Evolutionary conservation across 306 rosid genomes (phyloP).

Genomic region (Prunus fruticosa): DNA sequence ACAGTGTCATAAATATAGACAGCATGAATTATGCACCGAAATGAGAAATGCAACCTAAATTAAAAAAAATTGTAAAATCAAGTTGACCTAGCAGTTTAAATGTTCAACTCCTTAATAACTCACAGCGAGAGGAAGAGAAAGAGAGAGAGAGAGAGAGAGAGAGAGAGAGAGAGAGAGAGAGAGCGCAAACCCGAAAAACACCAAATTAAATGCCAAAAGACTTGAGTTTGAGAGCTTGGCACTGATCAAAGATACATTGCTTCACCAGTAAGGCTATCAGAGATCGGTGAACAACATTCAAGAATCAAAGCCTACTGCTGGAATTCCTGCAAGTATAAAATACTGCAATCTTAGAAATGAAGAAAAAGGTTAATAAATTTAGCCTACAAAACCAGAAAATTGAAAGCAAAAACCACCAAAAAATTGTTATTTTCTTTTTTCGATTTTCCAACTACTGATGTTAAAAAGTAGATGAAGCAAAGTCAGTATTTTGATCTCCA

Average conservation of each 20-base stretch:
- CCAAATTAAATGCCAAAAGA: slow-evolving; percentile 19
- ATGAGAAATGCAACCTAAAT: neutral
- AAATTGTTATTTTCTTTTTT: neutral
- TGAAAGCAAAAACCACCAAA: slow-evolving; percentile 2
- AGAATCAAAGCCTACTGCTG: slow-evolving; percentile 34
- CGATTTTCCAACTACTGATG: neutral
- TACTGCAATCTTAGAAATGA: slow-evolving; percentile 19
- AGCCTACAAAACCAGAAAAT: neutral
- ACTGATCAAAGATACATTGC: slow-evolving; percentile 22
- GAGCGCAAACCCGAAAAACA: slow-evolving; percentile 30
- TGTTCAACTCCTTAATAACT: neutral
- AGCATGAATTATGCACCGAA: neutral
- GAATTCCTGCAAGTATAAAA: slow-evolving; percentile 17
- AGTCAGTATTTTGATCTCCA: neutral
- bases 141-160: too few relatives aligned
- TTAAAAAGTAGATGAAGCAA: neutral
- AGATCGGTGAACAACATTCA: slow-evolving; percentile 28
- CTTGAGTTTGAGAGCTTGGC: slow-evolving; percentile 14
- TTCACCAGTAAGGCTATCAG: slow-evolving; percentile 18
- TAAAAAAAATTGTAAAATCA: neutral
- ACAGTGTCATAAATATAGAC: neutral
- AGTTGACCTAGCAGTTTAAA: neutral
- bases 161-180: neutral
- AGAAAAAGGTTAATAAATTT: neutral
- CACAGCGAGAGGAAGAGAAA: neutral